Evolutionary conservation across 2,329 filamentous ascomycete species (phyloP), one percentile per base, ranked within the genome.

Genomic region (Trichoderma asperellum): DNA sequence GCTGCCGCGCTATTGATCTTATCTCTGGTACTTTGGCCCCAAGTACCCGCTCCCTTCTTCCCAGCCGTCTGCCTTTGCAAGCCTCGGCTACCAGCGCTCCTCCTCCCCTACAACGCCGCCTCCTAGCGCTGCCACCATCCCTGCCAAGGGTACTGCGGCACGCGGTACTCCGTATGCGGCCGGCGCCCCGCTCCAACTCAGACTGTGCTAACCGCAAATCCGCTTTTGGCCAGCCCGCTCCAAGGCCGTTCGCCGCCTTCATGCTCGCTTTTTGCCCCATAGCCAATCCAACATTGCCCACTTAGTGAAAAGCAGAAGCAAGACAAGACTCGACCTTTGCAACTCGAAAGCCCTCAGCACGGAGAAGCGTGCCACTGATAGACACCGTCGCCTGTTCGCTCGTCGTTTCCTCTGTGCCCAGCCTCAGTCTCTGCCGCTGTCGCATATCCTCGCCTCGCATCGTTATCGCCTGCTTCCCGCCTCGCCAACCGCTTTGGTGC

Each of bases 271-370:
- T 34, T 43, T 43, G 57, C 57, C 57, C 57, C 57, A 35, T 63
- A 59, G n/a, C 53, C 63, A 67, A 67, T 59, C 64, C 53, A 59
- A 59, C 64, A 40, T 59, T 59, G 64, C 64, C 64, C 61, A 64
- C 53, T 56, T 56, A 34, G 53, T 29, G 7, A 29, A 56, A 56
- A 34, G 52, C 24, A 55, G 27, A 56, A 56, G 53, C 53, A 56
- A 24, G 29, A 29, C 53, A 56, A n/a, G 29, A 56, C 53, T 56
- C 53, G 27, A 56, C 29, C 53, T 24, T 32, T 29, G 29, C 52
- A 56, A 56, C 53, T 56, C 29, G 16, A 56, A 56, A 56, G 53
- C 16, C 53, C 53, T 56, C 53, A 56, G 4, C 53, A 11, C 27
- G 16, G 16, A 40, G 14, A 4, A 55, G 27, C 52, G 53, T 32